Conservation (phyloP, 805 yeast species). For the Saccharomycopsis sp. region DNA sequence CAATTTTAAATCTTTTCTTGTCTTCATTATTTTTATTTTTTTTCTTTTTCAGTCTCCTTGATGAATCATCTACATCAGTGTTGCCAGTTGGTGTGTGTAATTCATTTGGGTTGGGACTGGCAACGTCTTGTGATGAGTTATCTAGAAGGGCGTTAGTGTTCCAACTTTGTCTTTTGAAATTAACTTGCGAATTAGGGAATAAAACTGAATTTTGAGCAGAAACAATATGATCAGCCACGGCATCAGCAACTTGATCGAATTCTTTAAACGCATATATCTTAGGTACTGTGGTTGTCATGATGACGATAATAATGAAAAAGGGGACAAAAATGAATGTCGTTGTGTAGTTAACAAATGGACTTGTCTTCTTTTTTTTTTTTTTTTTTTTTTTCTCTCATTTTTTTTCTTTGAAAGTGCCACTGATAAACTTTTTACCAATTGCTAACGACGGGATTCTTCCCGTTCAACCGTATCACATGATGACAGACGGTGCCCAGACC, state of each 20-base stretch:
- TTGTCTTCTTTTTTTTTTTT: too few species aligned
- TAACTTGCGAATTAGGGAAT: slow-evolving; percentile 22
- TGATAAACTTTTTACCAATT: not conserved
- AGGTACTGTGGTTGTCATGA: slow-evolving; percentile 90
- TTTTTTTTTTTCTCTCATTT: too few species aligned
- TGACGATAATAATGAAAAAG: not conserved
- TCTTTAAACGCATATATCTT: slow-evolving; percentile 89
- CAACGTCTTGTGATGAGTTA: not conserved
- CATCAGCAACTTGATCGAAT: slow-evolving; percentile 86
- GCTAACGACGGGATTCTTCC: too few species aligned
- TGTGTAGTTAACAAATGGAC: too few species aligned
- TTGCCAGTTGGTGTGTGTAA: slow-evolving; percentile 13
- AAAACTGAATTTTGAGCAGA: slow-evolving; percentile 77
- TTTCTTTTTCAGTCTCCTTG: slow-evolving; percentile 17
- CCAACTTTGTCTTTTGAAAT: slow-evolving; percentile 22
- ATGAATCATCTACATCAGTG: slow-evolving; percentile 18
- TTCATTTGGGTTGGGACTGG: not conserved
- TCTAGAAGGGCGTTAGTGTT: slow-evolving; percentile 14
- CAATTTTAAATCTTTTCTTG: slow-evolving; percentile 77
- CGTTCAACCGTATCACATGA: too few species aligned
- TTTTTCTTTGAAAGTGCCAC: too few species aligned
- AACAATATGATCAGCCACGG: slow-evolving; percentile 91
- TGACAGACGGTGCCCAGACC: too few species aligned
- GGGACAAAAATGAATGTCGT: not conserved
- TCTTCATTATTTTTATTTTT: slow-evolving; percentile 44